A percentile compares a stretch with the other conserved stretches of the same genome.
phyloP scores from a whole-genome alignment of 441 rosid genomes.

The Raphanus hybrid region DNA sequence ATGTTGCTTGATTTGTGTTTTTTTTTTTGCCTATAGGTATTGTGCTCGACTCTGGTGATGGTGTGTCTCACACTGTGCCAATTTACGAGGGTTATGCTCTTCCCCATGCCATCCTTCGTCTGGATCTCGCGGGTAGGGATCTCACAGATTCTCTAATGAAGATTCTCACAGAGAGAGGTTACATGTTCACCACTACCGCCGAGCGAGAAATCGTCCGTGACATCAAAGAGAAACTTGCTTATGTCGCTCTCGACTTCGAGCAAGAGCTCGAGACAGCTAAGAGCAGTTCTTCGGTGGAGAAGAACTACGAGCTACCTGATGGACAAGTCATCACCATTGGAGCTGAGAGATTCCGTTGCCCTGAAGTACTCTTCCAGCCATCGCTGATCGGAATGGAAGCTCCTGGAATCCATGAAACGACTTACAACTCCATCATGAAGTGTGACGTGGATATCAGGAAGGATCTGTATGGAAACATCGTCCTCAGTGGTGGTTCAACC shows the following conservation, averaged over 20 bases:
- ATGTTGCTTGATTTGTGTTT: not conserved
- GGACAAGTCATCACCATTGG: constrained; percentile 72
- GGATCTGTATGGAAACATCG: constrained; percentile 63
- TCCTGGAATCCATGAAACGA: constrained; percentile 65
- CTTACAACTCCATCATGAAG: constrained; percentile 66
- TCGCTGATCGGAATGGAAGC: constrained; percentile 68
- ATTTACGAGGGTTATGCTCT: constrained; percentile 62
- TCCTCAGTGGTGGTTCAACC: constrained; percentile 66
- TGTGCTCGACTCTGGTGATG: constrained; percentile 71
- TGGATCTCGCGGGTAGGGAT: constrained; percentile 72
- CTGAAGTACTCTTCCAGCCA: constrained; percentile 69
- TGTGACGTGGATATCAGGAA: constrained; percentile 64
- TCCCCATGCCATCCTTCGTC: constrained; percentile 64
- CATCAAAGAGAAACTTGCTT: constrained; percentile 69
- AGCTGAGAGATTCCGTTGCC: constrained; percentile 70
- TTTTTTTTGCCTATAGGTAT: constrained; percentile 61
- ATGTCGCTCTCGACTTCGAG: constrained; percentile 68
- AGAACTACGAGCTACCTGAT: constrained; percentile 70
- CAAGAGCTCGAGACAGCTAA: constrained; percentile 67
- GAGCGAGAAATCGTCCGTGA: constrained; percentile 71
- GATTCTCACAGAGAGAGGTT: constrained; percentile 73
- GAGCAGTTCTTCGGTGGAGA: constrained; percentile 66
- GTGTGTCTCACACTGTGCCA: constrained; percentile 72
- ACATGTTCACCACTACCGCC: constrained; percentile 68
- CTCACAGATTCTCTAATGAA: constrained; percentile 70